Base-by-base conservation (phyloP, 2,329 filamentous ascomycete species). In the Westerdykella sp. region DNA sequence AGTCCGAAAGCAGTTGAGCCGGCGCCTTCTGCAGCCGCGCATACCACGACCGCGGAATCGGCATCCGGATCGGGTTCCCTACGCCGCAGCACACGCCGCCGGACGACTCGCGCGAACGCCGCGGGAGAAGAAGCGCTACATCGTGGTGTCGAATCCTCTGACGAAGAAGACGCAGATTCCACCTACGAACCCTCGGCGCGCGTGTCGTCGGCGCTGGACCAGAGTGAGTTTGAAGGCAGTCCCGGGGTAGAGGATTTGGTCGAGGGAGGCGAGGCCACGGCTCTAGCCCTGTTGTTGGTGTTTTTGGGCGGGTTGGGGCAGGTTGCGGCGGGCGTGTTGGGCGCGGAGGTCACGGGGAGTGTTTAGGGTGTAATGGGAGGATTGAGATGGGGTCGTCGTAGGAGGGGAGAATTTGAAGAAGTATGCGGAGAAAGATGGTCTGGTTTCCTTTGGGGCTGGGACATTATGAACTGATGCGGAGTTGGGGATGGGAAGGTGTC, bases 241-340 rank as follows among this genome's bases (percentile, higher is more conserved):
- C 25, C 11, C 21, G 34, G 44, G 1, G 48, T 50, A 6, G 55
- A 59, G 13, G 62, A 63, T 39, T 21, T 66, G 12, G 52, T 57
- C 2, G 54, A 57, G 6, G 62, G 62, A 12, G 58, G 60, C 9
- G 66, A 69, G 45, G 58, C 60, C 7, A 65, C 64, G 9, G 65
- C 57, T 6, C 43, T 69, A 39, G 58, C 61, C 2, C 43, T 67
- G 31, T 65, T 62, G 34, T 46, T 68, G 25, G 46, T 55, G 6
- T 59, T 67, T 23, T 31, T 60, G 2, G 65, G 65, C 10, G 66
- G 66, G 6, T 41, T 68, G 18, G 65, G 66, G 1, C 53, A 61
- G 42, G 37, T 65, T 23, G 60, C 57, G 35, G 53, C 63, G 15
- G 54, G 58, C 21, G 59, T 60, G 34, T 46, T 67, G 14, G 66